Evolutionary conservation across 2,329 filamentous ascomycete species (phyloP).

Genomic region (Ramichloridium luteum): DNA sequence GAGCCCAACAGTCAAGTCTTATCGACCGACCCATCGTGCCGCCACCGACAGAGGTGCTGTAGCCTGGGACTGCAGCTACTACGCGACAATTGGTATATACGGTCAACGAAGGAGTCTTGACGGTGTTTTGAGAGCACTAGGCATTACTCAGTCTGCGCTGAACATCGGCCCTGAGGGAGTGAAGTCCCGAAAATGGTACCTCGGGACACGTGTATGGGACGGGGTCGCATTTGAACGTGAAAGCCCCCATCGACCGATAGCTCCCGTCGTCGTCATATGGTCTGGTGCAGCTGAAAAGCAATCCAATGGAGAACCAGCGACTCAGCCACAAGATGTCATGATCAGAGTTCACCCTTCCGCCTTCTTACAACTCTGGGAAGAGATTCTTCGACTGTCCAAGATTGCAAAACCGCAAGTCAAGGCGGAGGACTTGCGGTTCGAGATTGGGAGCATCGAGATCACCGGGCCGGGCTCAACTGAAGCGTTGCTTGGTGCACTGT

Average conservation of each 20-base stretch:
- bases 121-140: constrained; percentile 53
- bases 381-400: constrained; percentile 46
- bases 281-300: constrained; percentile 34
- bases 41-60: constrained; percentile 63
- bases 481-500: constrained; percentile 57
- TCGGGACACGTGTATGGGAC: constrained; percentile 45
- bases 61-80: constrained; percentile 89
- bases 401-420: constrained; percentile 49
- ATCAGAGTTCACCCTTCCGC: constrained; percentile 73
- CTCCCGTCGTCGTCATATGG: constrained; percentile 66
- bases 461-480: constrained; percentile 68
- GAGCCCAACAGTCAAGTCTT: constrained; percentile 79
- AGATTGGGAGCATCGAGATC: constrained; percentile 60
- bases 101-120: constrained; percentile 54
- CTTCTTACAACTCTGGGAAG: constrained; percentile 56
- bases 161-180: constrained; percentile 24
- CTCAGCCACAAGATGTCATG: constrained; percentile 47
- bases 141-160: too few species aligned
- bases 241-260: constrained; percentile 46
- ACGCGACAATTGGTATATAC: constrained; percentile 70
- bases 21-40: constrained; percentile 74
- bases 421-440: constrained; percentile 57
- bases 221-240: constrained; percentile 48
- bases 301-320: constrained; percentile 23
- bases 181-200: constrained; percentile 52